Base-by-base conservation (phyloP, 2,329 filamentous ascomycete genomes). In the Stachybotrys echinatus region DNA sequence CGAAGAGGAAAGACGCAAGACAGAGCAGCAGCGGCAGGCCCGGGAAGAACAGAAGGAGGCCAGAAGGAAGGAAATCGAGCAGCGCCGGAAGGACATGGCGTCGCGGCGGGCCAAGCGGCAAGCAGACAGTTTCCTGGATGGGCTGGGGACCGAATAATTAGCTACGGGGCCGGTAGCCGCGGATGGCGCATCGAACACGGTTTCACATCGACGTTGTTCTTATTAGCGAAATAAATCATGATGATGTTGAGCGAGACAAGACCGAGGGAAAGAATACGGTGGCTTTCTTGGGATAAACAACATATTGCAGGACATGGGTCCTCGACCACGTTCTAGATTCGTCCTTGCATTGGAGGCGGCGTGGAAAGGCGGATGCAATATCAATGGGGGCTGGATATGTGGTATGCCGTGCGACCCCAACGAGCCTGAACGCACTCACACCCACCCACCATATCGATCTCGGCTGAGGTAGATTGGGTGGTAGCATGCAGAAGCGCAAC, bases 111-210 rank as follows among this genome's bases (percentile, higher is more conserved):
- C 80, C 23, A 85, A 83, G 67, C 84, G 81, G 60, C 77, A 87
- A 66, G 88, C 88, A 31, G 87, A 89, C 58, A 80, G 72, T 54
- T 94, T 94, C 65, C 65, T 95, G 58, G 80, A 85, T 48, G 79
- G 78, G 18, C 66, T 87, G 52, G 54, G 53, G n/a, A n/a, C n/a
- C 42, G 54, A 50, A 23, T 55, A 50, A 56, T n/a, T n/a, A n/a
- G n/a, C n/a, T n/a, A n/a, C n/a, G 39, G 40, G 27, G 31, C 37
- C 48, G 42, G 27, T 17, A 43, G 43, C 10, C 48, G 20, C 19
- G 34, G 22, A 42, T 27, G 14, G 23, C 19, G n/a, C 44, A 23
- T 23, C 19, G 18, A 27, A 23, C 4, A 42, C 10, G 10, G 6
- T 19, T 39, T 17, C 37, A 6, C 20, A 6, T 19, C 12, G 17